Base-by-base conservation (phyloP, 1,284 basidiomycete genomes). In the Singerocomus inundabilis region DNA sequence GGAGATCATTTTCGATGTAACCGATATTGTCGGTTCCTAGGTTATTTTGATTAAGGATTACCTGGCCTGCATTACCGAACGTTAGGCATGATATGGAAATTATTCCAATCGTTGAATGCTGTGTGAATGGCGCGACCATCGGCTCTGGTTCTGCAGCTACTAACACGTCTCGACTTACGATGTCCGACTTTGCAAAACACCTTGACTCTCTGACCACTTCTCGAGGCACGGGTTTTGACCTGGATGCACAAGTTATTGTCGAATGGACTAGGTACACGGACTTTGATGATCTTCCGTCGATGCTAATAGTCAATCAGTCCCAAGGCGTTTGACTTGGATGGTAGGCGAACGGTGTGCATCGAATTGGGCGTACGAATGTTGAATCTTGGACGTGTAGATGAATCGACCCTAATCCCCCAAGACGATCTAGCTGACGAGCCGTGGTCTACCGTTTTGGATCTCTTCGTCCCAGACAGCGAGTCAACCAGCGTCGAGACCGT, bases 1-100 rank as follows among this genome's bases (percentile, higher is more conserved):
- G 56, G 71, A 60, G 52, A 57, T 76, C 24, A 57, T 71, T 44
- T 72, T 75, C 46, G 29, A 43, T 61, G 53, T 68, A 51, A 29
- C 24, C 12, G 11, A 7, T 34, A 24, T 39, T 46, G 11, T 24
- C 1, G 6, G 38, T 11, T 24, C 32, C 10, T 11, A 6, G 25
- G 16, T 47, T 29, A 15, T 13, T 39, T 33, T n/a, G 7, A 24
- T 31, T n/a, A 21, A 21, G 5, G 42, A 40, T 18, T 43, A 21
- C 34, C 15, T 16, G n/a, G 24, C 16, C 8, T 16, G 3, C 44
- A 35, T 16, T 41, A 21, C 26, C 11, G 31, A 12, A 5, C 29
- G 7, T 16, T 37, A 3, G 35, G 8, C 21, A 21, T 21, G 21
- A 21, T 21, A 21, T 21, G 21, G 4, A 21, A 21, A 4, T 21